Percentiles rank a stretch among this genome's conserved stretches.
These are phyloP conservation scores for Chrysophaeum taylorii DNA, from an alignment of 352 stramenopile species.

Conservation along the genomic window DNA sequence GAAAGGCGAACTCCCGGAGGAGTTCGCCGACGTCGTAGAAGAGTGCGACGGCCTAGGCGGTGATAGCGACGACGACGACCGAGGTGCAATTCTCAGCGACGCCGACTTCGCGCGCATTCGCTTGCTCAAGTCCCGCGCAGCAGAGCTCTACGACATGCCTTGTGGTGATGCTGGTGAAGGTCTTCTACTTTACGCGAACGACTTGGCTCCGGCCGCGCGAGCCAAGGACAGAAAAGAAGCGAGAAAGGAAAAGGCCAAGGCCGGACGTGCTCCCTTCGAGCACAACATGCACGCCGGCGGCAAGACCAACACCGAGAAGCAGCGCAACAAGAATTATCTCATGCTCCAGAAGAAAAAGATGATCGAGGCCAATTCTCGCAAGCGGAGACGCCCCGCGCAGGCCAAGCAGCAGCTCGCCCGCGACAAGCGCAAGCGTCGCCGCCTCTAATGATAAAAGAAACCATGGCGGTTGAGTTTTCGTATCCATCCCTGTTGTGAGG, in stretches of 20 bases:
- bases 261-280: constrained; percentile 78
- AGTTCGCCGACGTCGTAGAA: constrained; percentile 51
- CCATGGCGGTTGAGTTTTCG: no score
- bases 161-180: neutral
- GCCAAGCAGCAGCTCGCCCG: constrained; percentile 3
- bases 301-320: constrained; percentile 95
- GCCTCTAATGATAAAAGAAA: no score
- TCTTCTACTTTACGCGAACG: constrained; percentile 30
- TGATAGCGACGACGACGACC: constrained; percentile 28
- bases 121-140: neutral
- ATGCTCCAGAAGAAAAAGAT: constrained; percentile 51
- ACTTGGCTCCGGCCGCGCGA: constrained; percentile 52
- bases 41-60: constrained; percentile 55
- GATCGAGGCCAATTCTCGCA: neutral
- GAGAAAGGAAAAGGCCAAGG: constrained; percentile 57
- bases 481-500: no score
- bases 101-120: constrained; percentile 10
- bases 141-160: neutral
- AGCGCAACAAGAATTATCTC: constrained; percentile 90
- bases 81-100: constrained; percentile 15
- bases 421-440: constrained; percentile 9
- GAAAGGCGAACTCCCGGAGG: constrained; percentile 46
- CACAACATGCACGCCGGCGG: constrained; percentile 72
- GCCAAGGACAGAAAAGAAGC: constrained; percentile 54
- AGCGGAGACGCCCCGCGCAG: neutral